phyloP scores from a whole-genome alignment of 495 filamentous ascomycete genomes.

The Aspergillus mulundensis region DNA sequence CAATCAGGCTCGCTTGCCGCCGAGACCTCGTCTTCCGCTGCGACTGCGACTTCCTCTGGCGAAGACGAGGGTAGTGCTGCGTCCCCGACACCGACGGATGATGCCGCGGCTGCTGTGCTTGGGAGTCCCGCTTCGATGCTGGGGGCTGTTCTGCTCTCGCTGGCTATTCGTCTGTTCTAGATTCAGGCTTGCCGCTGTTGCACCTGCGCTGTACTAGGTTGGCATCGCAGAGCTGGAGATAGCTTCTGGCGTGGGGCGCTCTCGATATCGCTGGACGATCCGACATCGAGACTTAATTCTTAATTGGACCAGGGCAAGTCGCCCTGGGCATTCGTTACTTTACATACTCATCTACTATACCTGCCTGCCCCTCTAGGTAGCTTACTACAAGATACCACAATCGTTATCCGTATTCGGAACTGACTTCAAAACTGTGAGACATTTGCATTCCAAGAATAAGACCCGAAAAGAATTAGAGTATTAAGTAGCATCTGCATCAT shows the following conservation, averaged over 20 bases:
- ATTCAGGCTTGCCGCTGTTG: background rate
- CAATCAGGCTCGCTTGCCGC: background rate
- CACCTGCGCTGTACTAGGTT: background rate
- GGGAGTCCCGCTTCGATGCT: constrained; percentile 3
- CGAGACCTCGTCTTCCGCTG: background rate
- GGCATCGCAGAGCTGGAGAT: background rate
- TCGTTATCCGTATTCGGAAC: background rate
- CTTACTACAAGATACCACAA: background rate
- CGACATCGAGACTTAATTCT: background rate
- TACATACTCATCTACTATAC: background rate
- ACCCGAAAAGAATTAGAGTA: background rate
- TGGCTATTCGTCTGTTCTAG: constrained; percentile 4
- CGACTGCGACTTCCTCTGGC: background rate
- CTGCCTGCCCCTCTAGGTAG: background rate
- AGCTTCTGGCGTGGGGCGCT: background rate
- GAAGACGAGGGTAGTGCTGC: background rate
- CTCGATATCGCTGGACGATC: constrained; percentile 5
- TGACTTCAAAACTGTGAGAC: background rate
- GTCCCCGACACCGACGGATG: constrained; percentile 6
- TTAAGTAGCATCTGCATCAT: background rate
- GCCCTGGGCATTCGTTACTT: background rate
- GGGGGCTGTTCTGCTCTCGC: background rate
- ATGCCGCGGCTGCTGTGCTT: background rate
- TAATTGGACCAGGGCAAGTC: background rate
- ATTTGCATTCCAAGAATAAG: background rate